A percentile compares a stretch with the other conserved stretches of the same genome.
Evolutionary conservation across 768 basidiomycete species (phyloP).

Genomic region (Paxillus rubicundulus): DNA sequence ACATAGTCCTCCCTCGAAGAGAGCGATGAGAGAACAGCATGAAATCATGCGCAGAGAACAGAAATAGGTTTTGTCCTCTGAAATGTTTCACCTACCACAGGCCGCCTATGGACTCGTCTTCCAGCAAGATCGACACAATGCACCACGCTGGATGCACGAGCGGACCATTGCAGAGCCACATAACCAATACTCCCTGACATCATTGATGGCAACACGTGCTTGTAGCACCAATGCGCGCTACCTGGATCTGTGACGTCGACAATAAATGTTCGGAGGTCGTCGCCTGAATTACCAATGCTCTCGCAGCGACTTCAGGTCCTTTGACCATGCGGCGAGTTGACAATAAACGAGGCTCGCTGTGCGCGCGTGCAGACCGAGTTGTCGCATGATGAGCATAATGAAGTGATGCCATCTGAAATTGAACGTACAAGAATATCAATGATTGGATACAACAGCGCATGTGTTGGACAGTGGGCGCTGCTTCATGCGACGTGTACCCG

Average conservation of each 20-base stretch:
- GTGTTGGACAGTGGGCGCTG: slow-evolving; percentile 4
- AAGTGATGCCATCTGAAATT: background rate
- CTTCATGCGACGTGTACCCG: background rate
- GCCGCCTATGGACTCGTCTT: background rate
- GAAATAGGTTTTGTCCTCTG: background rate
- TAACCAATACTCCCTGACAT: slow-evolving; percentile 63
- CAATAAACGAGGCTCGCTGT: background rate
- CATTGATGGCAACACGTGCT: slow-evolving; percentile 63
- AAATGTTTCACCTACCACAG: background rate
- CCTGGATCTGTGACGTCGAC: slow-evolving; percentile 55
- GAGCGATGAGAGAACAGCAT: slow-evolving; percentile 12
- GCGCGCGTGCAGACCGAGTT: background rate
- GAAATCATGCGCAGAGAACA: background rate
- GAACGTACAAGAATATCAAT: background rate
- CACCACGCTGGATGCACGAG: slow-evolving; percentile 65
- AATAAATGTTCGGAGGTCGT: slow-evolving; percentile 41
- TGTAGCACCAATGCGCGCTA: slow-evolving; percentile 53
- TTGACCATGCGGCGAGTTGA: background rate
- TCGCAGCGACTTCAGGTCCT: background rate
- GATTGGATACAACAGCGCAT: slow-evolving; percentile 1
- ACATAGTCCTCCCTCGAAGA: slow-evolving; percentile 56
- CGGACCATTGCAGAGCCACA: slow-evolving; percentile 69
- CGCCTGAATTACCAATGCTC: background rate
- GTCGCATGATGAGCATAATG: background rate
- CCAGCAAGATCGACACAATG: slow-evolving; percentile 80